Percentiles rank a stretch among this genome's conserved stretches.
phyloP scores from a whole-genome alignment of 768 basidiomycete species.

The Mycena polygramma region DNA sequence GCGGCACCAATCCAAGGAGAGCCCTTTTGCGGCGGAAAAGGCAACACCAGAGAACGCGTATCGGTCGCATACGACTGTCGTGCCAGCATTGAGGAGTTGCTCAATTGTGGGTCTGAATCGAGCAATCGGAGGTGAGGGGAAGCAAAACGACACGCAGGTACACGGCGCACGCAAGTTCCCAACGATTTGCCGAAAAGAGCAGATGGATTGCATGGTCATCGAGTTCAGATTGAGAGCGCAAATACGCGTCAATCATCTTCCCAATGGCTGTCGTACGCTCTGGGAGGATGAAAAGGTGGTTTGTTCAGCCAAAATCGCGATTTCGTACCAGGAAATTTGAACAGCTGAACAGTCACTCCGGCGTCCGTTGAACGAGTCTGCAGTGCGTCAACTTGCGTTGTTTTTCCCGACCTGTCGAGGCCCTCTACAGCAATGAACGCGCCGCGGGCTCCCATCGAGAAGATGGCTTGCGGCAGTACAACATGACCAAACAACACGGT shows the following conservation, averaged over 20 bases:
- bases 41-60: conserved; percentile 98
- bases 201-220: conserved; percentile 94
- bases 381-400: conserved; percentile 83
- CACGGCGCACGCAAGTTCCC: conserved; percentile 84
- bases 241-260: conserved; percentile 92
- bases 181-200: conserved; percentile 96
- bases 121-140: not conserved
- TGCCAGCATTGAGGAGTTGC: conserved; percentile 69
- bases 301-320: not conserved
- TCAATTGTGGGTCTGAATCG: conserved; percentile 70
- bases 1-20: conserved; percentile 87
- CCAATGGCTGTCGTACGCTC: conserved; percentile 94
- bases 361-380: conserved; percentile 63
- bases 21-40: conserved; percentile 79
- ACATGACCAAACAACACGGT: no score
- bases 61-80: conserved; percentile 87
- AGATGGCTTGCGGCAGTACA: no score
- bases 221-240: conserved; percentile 85
- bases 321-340: conserved; percentile 90
- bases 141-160: not conserved
- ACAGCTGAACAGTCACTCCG: conserved; percentile 63
- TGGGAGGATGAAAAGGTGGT: conserved; percentile 44
- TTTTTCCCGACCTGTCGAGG: conserved; percentile 95
- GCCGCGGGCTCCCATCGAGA: conserved; percentile 56
- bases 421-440: conserved; percentile 96